A percentile compares a stretch with the other conserved stretches of the same genome.
phyloP scores from a whole-genome alignment of 169 alveolate species.

The Plasmodium malariae region DNA sequence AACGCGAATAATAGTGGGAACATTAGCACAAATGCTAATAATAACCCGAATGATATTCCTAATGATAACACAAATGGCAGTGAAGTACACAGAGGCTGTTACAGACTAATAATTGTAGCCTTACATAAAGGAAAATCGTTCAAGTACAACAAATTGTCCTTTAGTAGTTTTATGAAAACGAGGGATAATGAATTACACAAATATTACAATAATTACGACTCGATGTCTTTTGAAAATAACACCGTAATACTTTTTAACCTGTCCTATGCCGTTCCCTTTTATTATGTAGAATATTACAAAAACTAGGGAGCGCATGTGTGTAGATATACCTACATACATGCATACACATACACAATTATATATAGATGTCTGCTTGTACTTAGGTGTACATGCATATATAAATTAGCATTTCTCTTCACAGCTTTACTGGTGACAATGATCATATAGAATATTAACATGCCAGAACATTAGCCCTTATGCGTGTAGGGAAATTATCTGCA shows the following conservation, averaged over 20 bases:
- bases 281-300: constrained; percentile 49
- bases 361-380: too few relatives aligned
- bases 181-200: constrained; percentile 19
- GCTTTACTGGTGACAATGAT: too few relatives aligned
- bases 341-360: too few relatives aligned
- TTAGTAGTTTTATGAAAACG: constrained; percentile 22
- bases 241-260: constrained; percentile 49
- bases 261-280: constrained; percentile 73
- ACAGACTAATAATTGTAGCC: constrained; percentile 64
- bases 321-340: too few relatives aligned
- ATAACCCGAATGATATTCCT: background rate
- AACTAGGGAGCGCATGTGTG: background rate
- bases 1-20: background rate
- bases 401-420: too few relatives aligned
- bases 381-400: too few relatives aligned
- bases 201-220: constrained; percentile 56
- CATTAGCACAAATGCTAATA: background rate
- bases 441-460: too few relatives aligned
- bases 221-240: constrained; percentile 38
- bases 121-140: constrained; percentile 62
- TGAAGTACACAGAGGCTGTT: background rate
- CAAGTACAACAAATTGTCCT: constrained; percentile 34
- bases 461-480: too few relatives aligned
- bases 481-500: background rate
- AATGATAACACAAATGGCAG: background rate